A percentile compares a stretch with the other conserved stretches of the same genome.
Evolutionary conservation across 108 stramenopile genomes (phyloP).

Genomic region (Nitzschia palea): DNA sequence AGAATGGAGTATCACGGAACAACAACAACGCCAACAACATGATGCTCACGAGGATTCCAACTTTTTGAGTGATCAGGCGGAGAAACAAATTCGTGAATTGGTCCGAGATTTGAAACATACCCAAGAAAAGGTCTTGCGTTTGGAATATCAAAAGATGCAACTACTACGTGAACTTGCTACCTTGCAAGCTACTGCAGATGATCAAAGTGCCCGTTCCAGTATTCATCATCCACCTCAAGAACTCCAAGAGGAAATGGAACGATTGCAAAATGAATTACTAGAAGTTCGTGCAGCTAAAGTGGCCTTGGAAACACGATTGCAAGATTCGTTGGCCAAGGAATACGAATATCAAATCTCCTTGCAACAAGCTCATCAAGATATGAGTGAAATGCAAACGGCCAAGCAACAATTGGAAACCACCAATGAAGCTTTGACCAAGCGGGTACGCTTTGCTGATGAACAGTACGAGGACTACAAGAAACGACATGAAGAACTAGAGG

Average conservation of each 20-base stretch:
- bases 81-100: conserved; percentile 7
- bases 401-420: neutral
- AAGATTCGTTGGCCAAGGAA: conserved; percentile 6
- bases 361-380: neutral
- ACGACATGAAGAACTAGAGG: neutral
- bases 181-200: neutral
- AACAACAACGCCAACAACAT: too few species aligned
- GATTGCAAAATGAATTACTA: neutral
- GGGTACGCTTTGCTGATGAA: conserved; percentile 14
- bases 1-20: neutral
- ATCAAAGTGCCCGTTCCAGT: neutral
- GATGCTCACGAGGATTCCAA: too few species aligned
- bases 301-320: conserved; percentile 9
- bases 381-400: neutral
- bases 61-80: conserved; percentile 2
- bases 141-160: conserved; percentile 4
- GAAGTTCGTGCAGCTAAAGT: conserved; percentile 6
- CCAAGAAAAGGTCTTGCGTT: neutral
- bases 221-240: neutral
- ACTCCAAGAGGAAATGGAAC: neutral
- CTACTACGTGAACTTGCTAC: neutral
- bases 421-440: neutral
- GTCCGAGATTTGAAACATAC: conserved; percentile 7
- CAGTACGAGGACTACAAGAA: neutral
- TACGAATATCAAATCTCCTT: neutral